A percentile compares a stretch with the other conserved stretches of the same genome.
These are phyloP conservation scores for Bromus sterilis DNA, from an alignment of 176 grass and related monocot genomes.

Conservation along the genomic window DNA sequence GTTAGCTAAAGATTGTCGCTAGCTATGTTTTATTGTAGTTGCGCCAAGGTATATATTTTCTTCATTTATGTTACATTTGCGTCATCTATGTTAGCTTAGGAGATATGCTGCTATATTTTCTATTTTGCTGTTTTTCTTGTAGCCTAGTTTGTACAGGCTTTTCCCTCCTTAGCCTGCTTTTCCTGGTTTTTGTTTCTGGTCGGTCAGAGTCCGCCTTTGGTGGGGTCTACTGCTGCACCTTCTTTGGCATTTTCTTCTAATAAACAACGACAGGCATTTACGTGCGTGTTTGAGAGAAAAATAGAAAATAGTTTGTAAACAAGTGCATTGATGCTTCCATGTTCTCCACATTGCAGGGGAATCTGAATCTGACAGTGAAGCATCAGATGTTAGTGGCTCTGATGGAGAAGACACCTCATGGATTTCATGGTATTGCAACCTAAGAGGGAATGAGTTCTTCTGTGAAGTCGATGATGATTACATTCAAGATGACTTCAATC, in stretches of 20 bases:
- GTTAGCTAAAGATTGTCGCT: not conserved
- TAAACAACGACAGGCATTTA: not conserved
- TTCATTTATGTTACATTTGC: not conserved
- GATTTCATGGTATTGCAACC: constrained; percentile 87
- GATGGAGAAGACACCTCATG: constrained; percentile 81
- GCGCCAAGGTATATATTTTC: not conserved
- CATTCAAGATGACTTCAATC: constrained; percentile 96
- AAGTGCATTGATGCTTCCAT: constrained; percentile 13
- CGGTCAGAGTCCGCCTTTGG: not conserved
- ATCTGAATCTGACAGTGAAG: constrained; percentile 82
- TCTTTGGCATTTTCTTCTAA: not conserved
- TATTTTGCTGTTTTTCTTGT: not conserved
- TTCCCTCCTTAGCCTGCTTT: not conserved
- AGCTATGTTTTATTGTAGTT: not conserved
- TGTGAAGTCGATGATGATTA: constrained; percentile 93
- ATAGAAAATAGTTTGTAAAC: not conserved
- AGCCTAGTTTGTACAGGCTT: not conserved
- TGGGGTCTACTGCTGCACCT: not conserved
- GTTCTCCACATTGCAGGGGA: constrained; percentile 34
- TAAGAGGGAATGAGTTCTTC: constrained; percentile 88
- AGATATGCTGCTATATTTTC: not conserved
- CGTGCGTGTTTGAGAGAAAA: not conserved
- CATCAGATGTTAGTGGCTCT: constrained; percentile 80
- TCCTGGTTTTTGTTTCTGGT: not conserved
- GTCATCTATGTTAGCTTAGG: not conserved